These are phyloP conservation scores for Kodamaea nitidulidarum DNA, from an alignment of 805 yeast species.

Conservation along the genomic window DNA sequence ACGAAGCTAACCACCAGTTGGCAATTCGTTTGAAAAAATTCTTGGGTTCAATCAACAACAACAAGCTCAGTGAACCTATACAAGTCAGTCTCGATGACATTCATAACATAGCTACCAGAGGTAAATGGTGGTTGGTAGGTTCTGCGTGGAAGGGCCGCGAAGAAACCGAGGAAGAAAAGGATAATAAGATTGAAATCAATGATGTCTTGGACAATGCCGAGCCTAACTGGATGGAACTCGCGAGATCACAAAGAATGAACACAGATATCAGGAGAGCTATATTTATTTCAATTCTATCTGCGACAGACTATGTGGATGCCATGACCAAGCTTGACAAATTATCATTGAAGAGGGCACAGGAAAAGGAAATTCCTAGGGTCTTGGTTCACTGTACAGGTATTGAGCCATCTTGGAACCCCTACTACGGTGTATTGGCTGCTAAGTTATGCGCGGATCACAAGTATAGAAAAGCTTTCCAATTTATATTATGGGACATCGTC, in stretches of 20 bases:
- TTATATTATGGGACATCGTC: slow-evolving; percentile 81
- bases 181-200: slow-evolving; percentile 44
- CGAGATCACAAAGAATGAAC: slow-evolving; percentile 85
- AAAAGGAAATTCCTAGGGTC: slow-evolving; percentile 82
- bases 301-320: slow-evolving; percentile 88
- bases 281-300: slow-evolving; percentile 91
- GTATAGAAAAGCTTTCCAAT: slow-evolving; percentile 80
- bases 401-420: slow-evolving; percentile 85
- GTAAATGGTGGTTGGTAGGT: slow-evolving; percentile 99
- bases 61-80: slow-evolving; percentile 63
- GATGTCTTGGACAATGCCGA: slow-evolving; percentile 65
- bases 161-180: slow-evolving; percentile 13
- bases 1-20: slow-evolving; percentile 51
- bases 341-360: slow-evolving; percentile 72
- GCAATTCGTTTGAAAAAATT: slow-evolving; percentile 59
- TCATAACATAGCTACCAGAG: slow-evolving; percentile 66
- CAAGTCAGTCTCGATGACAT: slow-evolving; percentile 84
- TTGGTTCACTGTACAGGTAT: slow-evolving; percentile 79
- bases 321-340: slow-evolving; percentile 76
- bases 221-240: slow-evolving; percentile 87
- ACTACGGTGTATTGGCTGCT: slow-evolving; percentile 74
- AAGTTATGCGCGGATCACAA: slow-evolving; percentile 73
- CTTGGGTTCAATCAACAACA: slow-evolving; percentile 48
- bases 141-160: slow-evolving; percentile 89
- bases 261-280: slow-evolving; percentile 93